Conservation (phyloP, 2,329 filamentous ascomycete genomes). For the Aciculosporium take region DNA sequence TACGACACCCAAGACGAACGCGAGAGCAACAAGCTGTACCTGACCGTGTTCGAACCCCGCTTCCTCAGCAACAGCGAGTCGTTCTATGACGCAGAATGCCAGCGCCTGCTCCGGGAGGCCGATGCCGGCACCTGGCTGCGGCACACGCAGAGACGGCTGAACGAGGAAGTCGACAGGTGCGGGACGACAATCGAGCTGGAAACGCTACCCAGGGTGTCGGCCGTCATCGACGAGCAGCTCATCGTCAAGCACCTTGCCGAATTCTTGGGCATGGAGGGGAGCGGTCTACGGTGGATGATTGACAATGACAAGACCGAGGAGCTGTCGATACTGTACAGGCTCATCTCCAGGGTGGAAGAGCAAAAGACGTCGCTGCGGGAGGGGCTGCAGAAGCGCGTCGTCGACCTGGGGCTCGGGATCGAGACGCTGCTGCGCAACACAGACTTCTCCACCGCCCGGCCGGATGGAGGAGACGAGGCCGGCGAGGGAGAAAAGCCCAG, state of each 20-base stretch:
- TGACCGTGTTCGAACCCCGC: conserved; percentile 65
- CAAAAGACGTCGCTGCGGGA: conserved; percentile 57
- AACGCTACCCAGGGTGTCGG: conserved; percentile 58
- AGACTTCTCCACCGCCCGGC: conserved; percentile 31
- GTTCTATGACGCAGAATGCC: conserved; percentile 68
- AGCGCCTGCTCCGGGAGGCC: conserved; percentile 57
- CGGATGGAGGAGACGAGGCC: conserved; percentile 33
- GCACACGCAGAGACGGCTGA: conserved; percentile 57
- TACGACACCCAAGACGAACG: conserved; percentile 70
- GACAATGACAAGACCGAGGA: conserved; percentile 75
- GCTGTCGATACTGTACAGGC: conserved; percentile 63
- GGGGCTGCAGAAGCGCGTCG: conserved; percentile 59
- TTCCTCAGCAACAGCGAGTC: conserved; percentile 56
- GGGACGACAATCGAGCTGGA: conserved; percentile 62
- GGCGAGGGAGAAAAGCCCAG: conserved; percentile 26
- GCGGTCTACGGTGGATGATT: conserved; percentile 77
- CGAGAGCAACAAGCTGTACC: conserved; percentile 68
- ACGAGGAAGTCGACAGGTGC: conserved; percentile 72
- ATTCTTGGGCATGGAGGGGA: conserved; percentile 71
- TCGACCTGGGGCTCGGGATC: conserved; percentile 69
- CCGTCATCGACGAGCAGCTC: conserved; percentile 67
- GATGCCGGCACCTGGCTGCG: conserved; percentile 74
- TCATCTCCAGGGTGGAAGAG: conserved; percentile 63
- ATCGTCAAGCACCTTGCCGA: conserved; percentile 66
- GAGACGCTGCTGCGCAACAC: conserved; percentile 52